Base-by-base conservation (phyloP, 108 stramenopile genomes). In the Mediolabrus comicus region DNA sequence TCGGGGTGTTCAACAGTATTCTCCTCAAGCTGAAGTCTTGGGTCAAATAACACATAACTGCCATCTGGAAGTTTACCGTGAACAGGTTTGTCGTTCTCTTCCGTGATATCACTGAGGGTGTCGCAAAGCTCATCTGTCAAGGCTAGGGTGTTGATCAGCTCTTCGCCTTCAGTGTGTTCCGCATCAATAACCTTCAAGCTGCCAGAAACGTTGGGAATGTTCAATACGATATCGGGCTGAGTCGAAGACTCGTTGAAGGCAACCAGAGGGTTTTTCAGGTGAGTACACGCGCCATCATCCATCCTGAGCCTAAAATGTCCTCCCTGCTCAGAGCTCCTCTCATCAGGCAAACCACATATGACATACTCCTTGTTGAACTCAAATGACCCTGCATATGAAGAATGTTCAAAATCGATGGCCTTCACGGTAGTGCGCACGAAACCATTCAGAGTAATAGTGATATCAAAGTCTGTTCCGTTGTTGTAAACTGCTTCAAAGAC, bases 371-470 rank as follows among this genome's bases (percentile, higher is more conserved):
- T 80, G 55, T 76, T 80, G 51, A 63, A 80, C 19, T 75, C 59
- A 34, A 80, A 76, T 16, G 63, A 22, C 36, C 56, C 67, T 16
- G n/a, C n/a, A 22, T 53, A 66, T 27, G 69, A 65, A 16, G 35
- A 24, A 2, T 34, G 34, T 28, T 24, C 53, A 14, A 70, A 70
- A 30, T 17, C 62, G 19, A 70, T 52, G 28, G 65, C 32, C 62
- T 65, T 53, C 17, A 80, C 74, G 0, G 70, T 65, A 43, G 74
- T 76, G 4, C 79, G 69, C 28, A 80, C 63, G 53, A 71, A 69
- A 14, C 79, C 79, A 36, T 80, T 75, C 38, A 80, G 36, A 63
- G 65, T 75, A 32, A 80, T 36, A 3, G 79, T 78, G 27, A 78
- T 70, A 53, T 61, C 62, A 25, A 28, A 31, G 54, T 70, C 68